Evolutionary conservation across 1,284 basidiomycete genomes (phyloP).

Genomic region (Austroboletus niveus): DNA sequence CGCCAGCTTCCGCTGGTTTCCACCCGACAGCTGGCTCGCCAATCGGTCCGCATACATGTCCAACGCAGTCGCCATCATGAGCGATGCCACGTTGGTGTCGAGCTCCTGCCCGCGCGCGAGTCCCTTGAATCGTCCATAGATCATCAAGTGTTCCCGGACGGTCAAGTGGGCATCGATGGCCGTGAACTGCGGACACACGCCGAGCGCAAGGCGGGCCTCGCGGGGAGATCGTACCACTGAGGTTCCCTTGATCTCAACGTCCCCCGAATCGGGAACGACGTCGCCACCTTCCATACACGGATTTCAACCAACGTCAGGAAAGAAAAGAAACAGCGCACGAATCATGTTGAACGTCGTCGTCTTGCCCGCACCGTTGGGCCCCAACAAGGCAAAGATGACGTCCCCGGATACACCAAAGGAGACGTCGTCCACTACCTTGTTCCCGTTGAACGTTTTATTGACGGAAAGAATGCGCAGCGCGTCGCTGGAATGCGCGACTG

Average conservation of each 20-base stretch:
- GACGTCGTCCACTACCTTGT: conserved; percentile 70
- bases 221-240: conserved; percentile 63
- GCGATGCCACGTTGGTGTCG: conserved; percentile 50
- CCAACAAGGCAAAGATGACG: conserved; percentile 71
- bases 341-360: conserved; percentile 79
- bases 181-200: conserved; percentile 82
- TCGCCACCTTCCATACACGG: conserved; percentile 49
- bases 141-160: conserved; percentile 69
- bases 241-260: conserved; percentile 61
- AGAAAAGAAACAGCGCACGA: conserved; percentile 40
- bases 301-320: background rate
- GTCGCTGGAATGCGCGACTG: conserved; percentile 49
- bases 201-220: conserved; percentile 62
- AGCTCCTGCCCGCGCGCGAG: conserved; percentile 50
- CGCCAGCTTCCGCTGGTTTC: conserved; percentile 78
- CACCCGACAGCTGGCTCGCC: conserved; percentile 73
- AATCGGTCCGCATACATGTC: conserved; percentile 63
- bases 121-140: conserved; percentile 72
- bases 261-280: conserved; percentile 58
- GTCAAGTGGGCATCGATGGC: conserved; percentile 78
- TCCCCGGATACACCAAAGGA: conserved; percentile 65
- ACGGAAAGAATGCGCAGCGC: conserved; percentile 64
- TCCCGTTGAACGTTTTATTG: conserved; percentile 59
- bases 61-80: conserved; percentile 63
- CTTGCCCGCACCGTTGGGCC: conserved; percentile 81